Conservation (phyloP, 225 moss, liverwort and hornwort genomes). For the Physcomitrium patens region DNA sequence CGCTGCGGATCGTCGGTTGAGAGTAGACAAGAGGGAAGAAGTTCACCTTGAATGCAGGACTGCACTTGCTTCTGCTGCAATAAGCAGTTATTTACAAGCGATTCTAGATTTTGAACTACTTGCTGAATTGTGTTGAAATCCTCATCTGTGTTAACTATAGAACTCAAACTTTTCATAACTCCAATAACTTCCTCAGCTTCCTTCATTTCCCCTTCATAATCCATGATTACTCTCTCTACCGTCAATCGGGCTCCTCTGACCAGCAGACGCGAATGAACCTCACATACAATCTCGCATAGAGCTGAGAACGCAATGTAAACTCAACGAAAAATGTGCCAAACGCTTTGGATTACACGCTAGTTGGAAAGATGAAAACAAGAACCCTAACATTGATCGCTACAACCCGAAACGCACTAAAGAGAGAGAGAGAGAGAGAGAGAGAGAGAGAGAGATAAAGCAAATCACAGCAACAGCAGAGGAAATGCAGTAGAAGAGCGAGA, state of each 20-base stretch:
- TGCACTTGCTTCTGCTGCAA: conserved; percentile 34
- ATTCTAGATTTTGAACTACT: conserved; percentile 38
- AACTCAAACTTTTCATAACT: conserved; percentile 40
- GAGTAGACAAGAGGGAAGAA: neutral
- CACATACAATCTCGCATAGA: conserved; percentile 20
- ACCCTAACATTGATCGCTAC: neutral
- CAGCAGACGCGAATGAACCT: conserved; percentile 8
- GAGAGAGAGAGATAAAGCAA: too few species aligned
- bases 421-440: neutral
- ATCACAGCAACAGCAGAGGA: too few species aligned
- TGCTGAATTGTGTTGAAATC: conserved; percentile 38
- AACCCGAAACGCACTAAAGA: neutral
- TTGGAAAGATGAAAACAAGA: neutral
- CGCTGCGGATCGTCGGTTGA: neutral
- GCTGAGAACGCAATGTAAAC: neutral
- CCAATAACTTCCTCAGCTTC: conserved; percentile 46
- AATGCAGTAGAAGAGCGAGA: too few species aligned
- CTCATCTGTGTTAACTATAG: conserved; percentile 37
- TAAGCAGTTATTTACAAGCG: conserved; percentile 37
- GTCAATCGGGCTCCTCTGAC: neutral
- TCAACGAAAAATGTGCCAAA: neutral
- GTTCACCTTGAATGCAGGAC: conserved; percentile 30
- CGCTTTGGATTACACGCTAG: neutral
- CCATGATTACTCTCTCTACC: conserved; percentile 26
- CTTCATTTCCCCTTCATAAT: conserved; percentile 43